Conservation (phyloP, 805 yeast genomes). For the Candida methanosorbosa region DNA sequence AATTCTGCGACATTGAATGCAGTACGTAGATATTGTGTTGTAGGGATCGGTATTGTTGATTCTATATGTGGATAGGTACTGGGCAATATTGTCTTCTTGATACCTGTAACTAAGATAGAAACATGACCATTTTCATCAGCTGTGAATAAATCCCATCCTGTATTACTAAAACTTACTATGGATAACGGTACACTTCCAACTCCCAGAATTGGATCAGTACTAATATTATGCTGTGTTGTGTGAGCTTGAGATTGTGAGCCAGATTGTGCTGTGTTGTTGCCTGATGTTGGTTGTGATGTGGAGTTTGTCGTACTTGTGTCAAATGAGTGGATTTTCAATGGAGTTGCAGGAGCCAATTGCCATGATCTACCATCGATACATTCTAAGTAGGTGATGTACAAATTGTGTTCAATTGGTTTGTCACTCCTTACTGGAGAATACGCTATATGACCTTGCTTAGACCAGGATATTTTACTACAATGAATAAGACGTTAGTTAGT, state of each 20-base stretch:
- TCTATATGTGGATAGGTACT: conserved; percentile 26
- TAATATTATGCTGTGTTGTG: background rate
- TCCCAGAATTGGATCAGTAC: background rate
- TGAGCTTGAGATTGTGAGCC: background rate
- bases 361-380: conserved; percentile 70
- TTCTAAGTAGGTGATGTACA: conserved; percentile 60
- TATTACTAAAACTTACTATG: conserved; percentile 62
- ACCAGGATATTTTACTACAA: conserved; percentile 48
- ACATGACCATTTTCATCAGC: conserved; percentile 66
- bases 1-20: conserved; percentile 31
- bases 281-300: conserved; percentile 2
- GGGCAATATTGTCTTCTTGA: conserved; percentile 26
- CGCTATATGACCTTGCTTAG: conserved; percentile 77
- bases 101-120: conserved; percentile 46
- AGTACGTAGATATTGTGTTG: conserved; percentile 28
- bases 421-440: conserved; percentile 34
- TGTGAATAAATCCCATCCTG: conserved; percentile 76
- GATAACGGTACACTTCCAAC: conserved; percentile 11
- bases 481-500: background rate
- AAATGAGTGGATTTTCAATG: conserved; percentile 15
- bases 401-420: conserved; percentile 25
- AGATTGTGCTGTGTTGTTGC: too few relatives aligned
- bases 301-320: conserved; percentile 14
- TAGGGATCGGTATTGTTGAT: conserved; percentile 8
- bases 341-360: conserved; percentile 59